A percentile compares a stretch with the other conserved stretches of the same genome.
Conservation (phyloP, 495 filamentous ascomycete genomes). For the Daldinia vernicosa region DNA sequence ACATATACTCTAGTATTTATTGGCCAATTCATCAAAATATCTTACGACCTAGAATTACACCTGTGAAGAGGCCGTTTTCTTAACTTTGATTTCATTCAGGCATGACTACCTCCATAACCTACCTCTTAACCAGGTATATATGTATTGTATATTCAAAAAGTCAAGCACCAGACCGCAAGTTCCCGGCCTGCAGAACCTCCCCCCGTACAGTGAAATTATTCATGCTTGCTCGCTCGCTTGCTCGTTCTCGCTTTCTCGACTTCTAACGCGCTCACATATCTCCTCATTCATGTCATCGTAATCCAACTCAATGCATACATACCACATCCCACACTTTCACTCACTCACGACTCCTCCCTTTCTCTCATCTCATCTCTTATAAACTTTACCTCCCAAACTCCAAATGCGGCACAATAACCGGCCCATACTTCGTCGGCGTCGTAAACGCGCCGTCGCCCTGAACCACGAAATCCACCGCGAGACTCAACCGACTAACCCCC, state of each 20-base stretch:
- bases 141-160: background rate
- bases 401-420: slow-evolving; percentile 91
- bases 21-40: background rate
- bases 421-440: slow-evolving; percentile 91
- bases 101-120: slow-evolving; percentile 20
- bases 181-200: slow-evolving; percentile 3
- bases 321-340: background rate
- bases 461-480: slow-evolving; percentile 97
- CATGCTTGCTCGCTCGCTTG: background rate
- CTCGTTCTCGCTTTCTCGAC: background rate
- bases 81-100: slow-evolving; percentile 34
- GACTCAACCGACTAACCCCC: slow-evolving; percentile 74
- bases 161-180: background rate
- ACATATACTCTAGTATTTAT: background rate
- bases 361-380: background rate
- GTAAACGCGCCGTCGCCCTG: slow-evolving; percentile 85
- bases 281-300: background rate
- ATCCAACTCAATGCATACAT: background rate
- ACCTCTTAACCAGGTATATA: background rate
- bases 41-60: background rate
- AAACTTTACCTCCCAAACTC: slow-evolving; percentile 73
- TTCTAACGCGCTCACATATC: background rate
- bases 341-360: background rate
- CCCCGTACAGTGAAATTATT: background rate
- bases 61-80: background rate